Evolutionary conservation across 768 basidiomycete genomes (phyloP).

Genomic region (Pulveroboletus sp.): DNA sequence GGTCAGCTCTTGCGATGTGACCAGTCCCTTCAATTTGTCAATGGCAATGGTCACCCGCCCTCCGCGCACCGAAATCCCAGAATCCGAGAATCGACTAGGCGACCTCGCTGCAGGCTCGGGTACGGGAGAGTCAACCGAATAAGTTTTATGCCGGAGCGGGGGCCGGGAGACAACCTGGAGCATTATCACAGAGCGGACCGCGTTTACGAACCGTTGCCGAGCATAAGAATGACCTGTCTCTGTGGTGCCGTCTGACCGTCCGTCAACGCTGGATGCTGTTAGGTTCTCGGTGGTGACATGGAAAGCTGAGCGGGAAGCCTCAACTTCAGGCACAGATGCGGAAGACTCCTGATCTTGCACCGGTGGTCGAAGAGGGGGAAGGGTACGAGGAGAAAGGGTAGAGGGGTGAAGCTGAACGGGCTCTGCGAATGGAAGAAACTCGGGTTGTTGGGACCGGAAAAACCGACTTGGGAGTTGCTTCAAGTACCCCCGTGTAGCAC

Average conservation of each 20-base stretch:
- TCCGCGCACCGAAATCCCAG: slow-evolving; percentile 32
- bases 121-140: slow-evolving; percentile 25
- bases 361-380: slow-evolving; percentile 5
- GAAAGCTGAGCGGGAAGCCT: slow-evolving; percentile 20
- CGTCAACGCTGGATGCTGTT: slow-evolving; percentile 25
- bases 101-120: slow-evolving; percentile 21
- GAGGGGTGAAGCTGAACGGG: not conserved
- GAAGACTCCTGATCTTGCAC: slow-evolving; percentile 20
- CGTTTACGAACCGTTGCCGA: slow-evolving; percentile 36
- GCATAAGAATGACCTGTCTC: slow-evolving; percentile 26
- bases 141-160: slow-evolving; percentile 2
- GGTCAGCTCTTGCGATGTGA: slow-evolving; percentile 37
- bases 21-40: slow-evolving; percentile 39
- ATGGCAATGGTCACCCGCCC: slow-evolving; percentile 38
- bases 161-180: slow-evolving; percentile 31
- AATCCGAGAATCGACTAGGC: slow-evolving; percentile 30
- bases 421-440: slow-evolving; percentile 9
- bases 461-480: slow-evolving; percentile 23
- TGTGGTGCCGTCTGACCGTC: slow-evolving; percentile 23
- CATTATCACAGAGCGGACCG: slow-evolving; percentile 46
- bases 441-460: slow-evolving; percentile 18
- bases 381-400: slow-evolving; percentile 4
- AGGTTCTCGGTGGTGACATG: slow-evolving; percentile 25
- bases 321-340: slow-evolving; percentile 14
- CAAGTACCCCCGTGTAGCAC: slow-evolving; percentile 17